A percentile compares a stretch with the other conserved stretches of the same genome.
phyloP scores from a whole-genome alignment of 768 basidiomycete genomes.

The Boletus subcaerulescens region DNA sequence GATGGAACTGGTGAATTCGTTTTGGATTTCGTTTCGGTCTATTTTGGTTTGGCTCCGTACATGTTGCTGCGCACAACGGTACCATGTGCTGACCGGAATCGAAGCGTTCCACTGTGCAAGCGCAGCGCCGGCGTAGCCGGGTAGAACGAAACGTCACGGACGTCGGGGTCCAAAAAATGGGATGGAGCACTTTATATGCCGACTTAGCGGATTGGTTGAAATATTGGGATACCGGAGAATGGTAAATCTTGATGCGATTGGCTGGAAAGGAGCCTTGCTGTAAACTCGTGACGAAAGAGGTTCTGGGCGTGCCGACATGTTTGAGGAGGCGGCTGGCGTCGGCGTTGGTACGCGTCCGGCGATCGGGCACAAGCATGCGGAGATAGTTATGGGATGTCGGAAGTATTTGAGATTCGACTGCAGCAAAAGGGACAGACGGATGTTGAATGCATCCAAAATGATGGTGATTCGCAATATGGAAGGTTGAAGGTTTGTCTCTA shows the following conservation, averaged over 20 bases:
- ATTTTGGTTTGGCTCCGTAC: not conserved
- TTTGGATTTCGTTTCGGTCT: not conserved
- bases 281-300: not conserved
- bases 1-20: not conserved
- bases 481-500: not conserved
- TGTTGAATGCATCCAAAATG: not conserved
- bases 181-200: not conserved
- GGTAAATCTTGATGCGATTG: not conserved
- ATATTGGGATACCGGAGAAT: not conserved
- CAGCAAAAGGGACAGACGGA: not conserved
- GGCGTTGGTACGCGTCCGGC: slow-evolving; percentile 5
- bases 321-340: slow-evolving; percentile 3
- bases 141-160: slow-evolving; percentile 6
- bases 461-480: no score
- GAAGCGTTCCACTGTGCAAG: not conserved
- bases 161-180: slow-evolving; percentile 1
- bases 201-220: not conserved
- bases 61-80: not conserved
- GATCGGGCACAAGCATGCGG: not conserved
- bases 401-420: not conserved
- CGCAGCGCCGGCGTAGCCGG: not conserved
- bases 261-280: not conserved
- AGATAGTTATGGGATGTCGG: not conserved
- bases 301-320: not conserved
- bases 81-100: slow-evolving; percentile 2